Evolutionary conservation across 768 basidiomycete genomes (phyloP).

Genomic region (Boletus edulis): DNA sequence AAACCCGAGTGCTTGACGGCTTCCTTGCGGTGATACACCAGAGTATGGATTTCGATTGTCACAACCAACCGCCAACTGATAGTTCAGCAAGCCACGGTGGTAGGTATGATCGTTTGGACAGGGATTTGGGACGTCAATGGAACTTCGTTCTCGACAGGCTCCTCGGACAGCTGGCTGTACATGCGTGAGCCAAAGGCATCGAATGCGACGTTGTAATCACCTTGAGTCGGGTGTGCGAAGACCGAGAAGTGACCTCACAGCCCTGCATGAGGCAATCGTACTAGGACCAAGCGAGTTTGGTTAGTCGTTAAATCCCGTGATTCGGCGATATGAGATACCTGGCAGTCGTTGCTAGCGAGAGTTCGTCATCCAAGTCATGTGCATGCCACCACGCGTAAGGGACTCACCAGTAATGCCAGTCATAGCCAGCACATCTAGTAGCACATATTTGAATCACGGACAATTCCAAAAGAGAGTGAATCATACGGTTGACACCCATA

Average conservation of each 20-base stretch:
- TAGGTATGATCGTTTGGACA: neutral
- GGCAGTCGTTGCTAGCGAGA: slow-evolving; percentile 11
- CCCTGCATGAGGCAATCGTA: slow-evolving; percentile 16
- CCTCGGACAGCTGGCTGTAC: neutral
- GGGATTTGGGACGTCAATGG: slow-evolving; percentile 10
- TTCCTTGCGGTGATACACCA: too few species aligned
- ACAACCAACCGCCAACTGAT: too few species aligned
- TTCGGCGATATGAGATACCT: slow-evolving; percentile 5
- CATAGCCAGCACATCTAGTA: neutral
- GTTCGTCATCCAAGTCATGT: neutral
- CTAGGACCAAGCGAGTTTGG: neutral
- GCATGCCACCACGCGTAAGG: neutral
- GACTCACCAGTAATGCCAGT: slow-evolving; percentile 10
- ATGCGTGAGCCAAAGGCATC: neutral
- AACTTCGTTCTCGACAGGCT: neutral
- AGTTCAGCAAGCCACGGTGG: neutral
- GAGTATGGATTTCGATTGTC: too few species aligned
- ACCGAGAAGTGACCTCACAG: slow-evolving; percentile 16
- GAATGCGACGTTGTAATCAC: neutral
- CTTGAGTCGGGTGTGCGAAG: neutral
- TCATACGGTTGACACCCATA: neutral
- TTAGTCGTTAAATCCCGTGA: neutral
- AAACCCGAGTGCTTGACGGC: too few species aligned
- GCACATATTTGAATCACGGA: neutral
- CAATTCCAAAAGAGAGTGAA: neutral